Evolutionary conservation across 1,284 basidiomycete genomes (phyloP).

Genomic region (Cutaneotrichosporon sp.): DNA sequence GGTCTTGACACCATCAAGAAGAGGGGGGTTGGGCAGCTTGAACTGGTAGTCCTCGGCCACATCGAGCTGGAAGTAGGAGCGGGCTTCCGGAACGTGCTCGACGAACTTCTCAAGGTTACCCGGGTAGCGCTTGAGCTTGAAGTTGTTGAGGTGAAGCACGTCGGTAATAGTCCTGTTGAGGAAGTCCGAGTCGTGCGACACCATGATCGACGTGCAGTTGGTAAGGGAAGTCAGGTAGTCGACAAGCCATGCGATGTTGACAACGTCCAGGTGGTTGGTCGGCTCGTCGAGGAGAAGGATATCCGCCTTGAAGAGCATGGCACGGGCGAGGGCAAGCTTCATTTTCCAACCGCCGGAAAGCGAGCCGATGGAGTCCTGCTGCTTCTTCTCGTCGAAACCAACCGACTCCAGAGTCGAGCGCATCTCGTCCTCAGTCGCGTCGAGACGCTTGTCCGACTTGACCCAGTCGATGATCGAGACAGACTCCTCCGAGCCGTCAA

Average conservation of each 20-base stretch:
- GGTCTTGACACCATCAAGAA: slow-evolving; percentile 98
- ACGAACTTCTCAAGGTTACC: slow-evolving; percentile 98
- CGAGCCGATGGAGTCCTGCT: slow-evolving; percentile 76
- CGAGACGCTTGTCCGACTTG: slow-evolving; percentile 75
- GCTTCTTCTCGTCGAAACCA: slow-evolving; percentile 83
- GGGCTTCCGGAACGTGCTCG: slow-evolving; percentile 90
- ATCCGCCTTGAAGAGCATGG: slow-evolving; percentile 98
- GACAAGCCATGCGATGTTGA: slow-evolving; percentile 96
- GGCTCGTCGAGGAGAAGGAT: slow-evolving; percentile 96
- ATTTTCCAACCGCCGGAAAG: slow-evolving; percentile 99
- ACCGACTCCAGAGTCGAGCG: slow-evolving; percentile 78
- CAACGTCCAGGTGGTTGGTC: slow-evolving; percentile 95
- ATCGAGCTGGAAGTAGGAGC: slow-evolving; percentile 94
- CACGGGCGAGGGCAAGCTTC: slow-evolving; percentile 97
- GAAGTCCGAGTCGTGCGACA: slow-evolving; percentile 98
- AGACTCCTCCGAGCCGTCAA: slow-evolving; percentile 89
- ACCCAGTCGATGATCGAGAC: slow-evolving; percentile 89
- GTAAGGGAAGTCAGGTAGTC: slow-evolving; percentile 84
- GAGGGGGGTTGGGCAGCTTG: slow-evolving; percentile 90
- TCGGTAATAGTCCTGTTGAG: slow-evolving; percentile 99
- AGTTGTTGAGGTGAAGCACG: slow-evolving; percentile 97
- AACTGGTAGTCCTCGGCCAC: slow-evolving; percentile 93
- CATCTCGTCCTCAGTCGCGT: slow-evolving; percentile 64
- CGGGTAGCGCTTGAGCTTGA: slow-evolving; percentile 95
- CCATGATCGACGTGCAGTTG: slow-evolving; percentile 93